A percentile compares a stretch with the other conserved stretches of the same genome.
Conservation (phyloP, 306 rosid species). For the Argentina anserina region DNA sequence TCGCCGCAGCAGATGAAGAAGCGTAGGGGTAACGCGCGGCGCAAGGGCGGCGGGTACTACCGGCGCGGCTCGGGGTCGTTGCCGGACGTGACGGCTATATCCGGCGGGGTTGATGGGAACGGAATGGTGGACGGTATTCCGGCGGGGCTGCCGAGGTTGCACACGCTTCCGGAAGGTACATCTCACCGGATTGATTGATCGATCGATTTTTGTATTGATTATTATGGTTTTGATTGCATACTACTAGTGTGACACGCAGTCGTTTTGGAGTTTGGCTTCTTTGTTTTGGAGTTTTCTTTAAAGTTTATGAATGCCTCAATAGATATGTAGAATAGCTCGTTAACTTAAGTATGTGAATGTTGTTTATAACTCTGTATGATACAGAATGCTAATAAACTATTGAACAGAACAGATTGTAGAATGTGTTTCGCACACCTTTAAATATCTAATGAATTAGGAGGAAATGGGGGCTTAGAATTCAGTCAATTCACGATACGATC, state of each 20-base stretch:
- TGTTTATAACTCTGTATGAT: not conserved
- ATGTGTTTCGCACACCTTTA: not conserved
- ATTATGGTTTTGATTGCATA: not conserved
- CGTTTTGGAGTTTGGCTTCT: not conserved
- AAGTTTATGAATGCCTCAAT: conserved; percentile 1
- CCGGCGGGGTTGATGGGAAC: conserved; percentile 47
- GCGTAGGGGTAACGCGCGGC: conserved; percentile 40
- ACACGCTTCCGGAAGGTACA: conserved; percentile 85
- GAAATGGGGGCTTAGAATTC: no score
- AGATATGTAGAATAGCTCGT: not conserved
- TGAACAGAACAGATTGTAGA: not conserved
- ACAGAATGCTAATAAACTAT: not conserved
- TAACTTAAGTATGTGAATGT: not conserved
- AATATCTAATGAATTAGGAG: not conserved
- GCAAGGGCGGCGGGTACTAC: conserved; percentile 37
- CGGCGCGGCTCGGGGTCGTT: conserved; percentile 59
- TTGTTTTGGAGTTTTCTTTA: not conserved
- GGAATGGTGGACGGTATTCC: conserved; percentile 75
- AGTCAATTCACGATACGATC: no score
- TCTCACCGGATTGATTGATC: conserved; percentile 20
- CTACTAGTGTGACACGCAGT: not conserved
- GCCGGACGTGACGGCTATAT: conserved; percentile 71
- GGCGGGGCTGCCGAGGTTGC: conserved; percentile 74
- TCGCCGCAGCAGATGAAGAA: conserved; percentile 56
- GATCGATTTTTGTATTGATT: conserved; percentile 6